A percentile compares a stretch with the other conserved stretches of the same genome.
Conservation (phyloP, 176 grass and related monocot species). For the Musa acuminata region DNA sequence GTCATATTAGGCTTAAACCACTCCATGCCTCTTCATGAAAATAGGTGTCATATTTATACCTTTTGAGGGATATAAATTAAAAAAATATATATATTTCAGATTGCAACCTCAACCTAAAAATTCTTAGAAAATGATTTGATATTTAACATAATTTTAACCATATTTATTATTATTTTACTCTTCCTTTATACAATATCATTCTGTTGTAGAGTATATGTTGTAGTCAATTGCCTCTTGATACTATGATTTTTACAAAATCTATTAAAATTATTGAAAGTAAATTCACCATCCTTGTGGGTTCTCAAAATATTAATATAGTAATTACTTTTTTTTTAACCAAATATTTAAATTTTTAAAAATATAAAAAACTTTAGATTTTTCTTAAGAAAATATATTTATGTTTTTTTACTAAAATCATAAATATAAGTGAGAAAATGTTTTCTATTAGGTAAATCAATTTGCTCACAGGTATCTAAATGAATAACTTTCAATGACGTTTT, state of each 20-base stretch:
- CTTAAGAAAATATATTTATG: neutral
- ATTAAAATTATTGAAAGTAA: neutral
- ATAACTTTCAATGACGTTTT: too few species aligned
- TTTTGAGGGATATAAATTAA: neutral
- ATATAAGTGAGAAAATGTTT: neutral
- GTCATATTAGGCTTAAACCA: neutral
- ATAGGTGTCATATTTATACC: too few species aligned
- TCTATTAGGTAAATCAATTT: neutral
- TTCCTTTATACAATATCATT: neutral
- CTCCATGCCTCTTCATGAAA: neutral
- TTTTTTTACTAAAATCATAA: neutral
- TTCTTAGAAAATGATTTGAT: neutral
- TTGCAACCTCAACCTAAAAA: neutral
- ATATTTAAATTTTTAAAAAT: neutral
- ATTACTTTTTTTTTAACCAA: neutral
- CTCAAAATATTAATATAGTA: neutral
- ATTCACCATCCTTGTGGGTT: neutral
- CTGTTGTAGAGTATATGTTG: neutral
- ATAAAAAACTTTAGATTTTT: neutral
- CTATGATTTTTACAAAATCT: neutral
- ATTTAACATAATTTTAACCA: neutral
- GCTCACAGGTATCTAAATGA: too few species aligned
- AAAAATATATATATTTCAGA: neutral
- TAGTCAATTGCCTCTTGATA: neutral
- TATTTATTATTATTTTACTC: neutral